Conservation (phyloP, 441 rosid species). For the Pelargonium fulgidum region DNA sequence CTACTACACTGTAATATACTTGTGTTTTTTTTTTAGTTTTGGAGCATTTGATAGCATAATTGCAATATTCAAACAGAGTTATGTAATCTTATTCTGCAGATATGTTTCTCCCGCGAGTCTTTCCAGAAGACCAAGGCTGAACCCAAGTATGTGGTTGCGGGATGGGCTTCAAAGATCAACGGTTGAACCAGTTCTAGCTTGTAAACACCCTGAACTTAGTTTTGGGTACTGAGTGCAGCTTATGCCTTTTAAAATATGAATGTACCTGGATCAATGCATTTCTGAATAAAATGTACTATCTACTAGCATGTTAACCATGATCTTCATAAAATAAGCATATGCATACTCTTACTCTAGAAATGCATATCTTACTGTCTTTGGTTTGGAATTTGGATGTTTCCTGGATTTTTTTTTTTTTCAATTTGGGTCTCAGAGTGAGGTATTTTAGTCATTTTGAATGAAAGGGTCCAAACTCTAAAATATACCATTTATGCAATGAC, state of each 20-base stretch:
- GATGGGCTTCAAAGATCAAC: slow-evolving; percentile 26
- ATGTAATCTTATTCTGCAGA: slow-evolving; percentile 5
- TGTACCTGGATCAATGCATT: neutral
- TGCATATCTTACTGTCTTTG: too few species aligned
- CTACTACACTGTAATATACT: too few species aligned
- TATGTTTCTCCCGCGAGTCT: slow-evolving; percentile 20
- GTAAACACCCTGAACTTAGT: neutral
- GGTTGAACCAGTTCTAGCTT: slow-evolving; percentile 15
- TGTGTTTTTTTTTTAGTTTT: neutral
- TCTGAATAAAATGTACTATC: neutral
- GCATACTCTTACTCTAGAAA: too few species aligned
- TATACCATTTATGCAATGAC: too few species aligned
- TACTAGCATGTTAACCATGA: neutral
- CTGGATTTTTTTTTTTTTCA: too few species aligned
- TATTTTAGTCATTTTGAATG: too few species aligned
- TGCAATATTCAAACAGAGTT: neutral
- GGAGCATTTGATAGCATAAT: neutral
- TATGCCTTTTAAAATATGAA: neutral
- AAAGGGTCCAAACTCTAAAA: too few species aligned
- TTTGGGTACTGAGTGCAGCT: neutral
- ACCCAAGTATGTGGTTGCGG: slow-evolving; percentile 19
- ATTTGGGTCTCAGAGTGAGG: too few species aligned
- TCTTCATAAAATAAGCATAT: too few species aligned
- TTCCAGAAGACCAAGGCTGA: slow-evolving; percentile 22
- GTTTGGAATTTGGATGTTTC: too few species aligned